Evolutionary conservation across 257 asterid species (phyloP), one percentile per base, ranked within the genome.

Genomic region (Verbascum thapsus): DNA sequence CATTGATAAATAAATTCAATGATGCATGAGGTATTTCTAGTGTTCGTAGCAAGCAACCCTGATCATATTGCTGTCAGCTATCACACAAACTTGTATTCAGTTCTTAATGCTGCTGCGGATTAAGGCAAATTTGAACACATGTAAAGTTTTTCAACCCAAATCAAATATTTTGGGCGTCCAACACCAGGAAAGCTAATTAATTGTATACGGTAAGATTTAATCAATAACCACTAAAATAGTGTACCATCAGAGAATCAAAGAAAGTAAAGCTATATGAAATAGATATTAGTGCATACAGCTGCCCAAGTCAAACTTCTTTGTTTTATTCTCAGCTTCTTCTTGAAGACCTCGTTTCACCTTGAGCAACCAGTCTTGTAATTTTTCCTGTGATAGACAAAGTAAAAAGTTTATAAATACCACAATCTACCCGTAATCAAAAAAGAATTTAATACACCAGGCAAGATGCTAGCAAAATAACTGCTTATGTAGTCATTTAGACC

Each of bases 291-390:
- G 64, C 95, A 70, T 92, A 88, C 98, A 58, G 72, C 71, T 76
- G 81, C 70, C 65, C 69, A 90, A 71, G 63, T 78, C 88, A 49
- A 90, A 78, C 54, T 81, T 79, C 71, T 80, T 81, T 54, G 52
- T 38, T 37, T 17, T 62, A 10, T 77, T 76, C 15, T 75, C 85
- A 67, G 73, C 63, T 73, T 80, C 90, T 10, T 85, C 96, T 76
- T 82, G 88, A 74, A 94, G 91, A 59, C 63, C 30, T 56, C 76
- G 78, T 78, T 82, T 85, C 71, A 73, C 74, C 79, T 59, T 84
- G 66, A 79, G 67, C 72, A 94, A 78, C 94, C 86, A 90, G 23
- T 90, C 95, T 53, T 90, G 94, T 64, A 94, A 73, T 74, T 86
- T 94, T 70, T 94, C 99, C 99, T 94, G 83, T 63, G 74, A 45